Conservation (phyloP, 139 green algal species). For the Diplosphaera chodatii region DNA sequence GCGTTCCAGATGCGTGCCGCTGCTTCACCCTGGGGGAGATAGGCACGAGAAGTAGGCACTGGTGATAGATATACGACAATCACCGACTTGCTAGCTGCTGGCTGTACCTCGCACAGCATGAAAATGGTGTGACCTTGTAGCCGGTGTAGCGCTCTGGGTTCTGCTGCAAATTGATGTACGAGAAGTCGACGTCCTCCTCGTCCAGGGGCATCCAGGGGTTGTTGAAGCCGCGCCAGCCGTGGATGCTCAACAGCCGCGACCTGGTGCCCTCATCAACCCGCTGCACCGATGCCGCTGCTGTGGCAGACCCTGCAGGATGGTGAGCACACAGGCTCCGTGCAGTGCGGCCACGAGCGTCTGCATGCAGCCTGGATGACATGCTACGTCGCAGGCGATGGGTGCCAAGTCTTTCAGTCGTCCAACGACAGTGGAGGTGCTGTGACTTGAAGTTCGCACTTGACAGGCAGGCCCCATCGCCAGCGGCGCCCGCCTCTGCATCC, state of each 20-base stretch:
- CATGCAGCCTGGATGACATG: too few species aligned
- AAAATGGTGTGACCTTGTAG: conserved; percentile 67
- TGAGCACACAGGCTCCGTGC: too few species aligned
- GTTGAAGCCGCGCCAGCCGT: conserved; percentile 73
- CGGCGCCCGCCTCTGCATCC: conserved; percentile 32
- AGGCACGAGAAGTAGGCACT: too few species aligned
- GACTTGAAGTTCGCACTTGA: too few species aligned
- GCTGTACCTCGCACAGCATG: too few species aligned
- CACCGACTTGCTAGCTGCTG: too few species aligned
- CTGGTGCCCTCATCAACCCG: conserved; percentile 30
- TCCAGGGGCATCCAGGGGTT: conserved; percentile 91
- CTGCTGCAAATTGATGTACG: conserved; percentile 89
- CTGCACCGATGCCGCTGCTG: not conserved
- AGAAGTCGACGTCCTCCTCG: conserved; percentile 71
- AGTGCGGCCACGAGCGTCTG: too few species aligned
- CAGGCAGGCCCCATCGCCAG: conserved; percentile 1
- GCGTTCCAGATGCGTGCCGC: conserved; percentile 82
- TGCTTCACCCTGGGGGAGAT: conserved; percentile 70
- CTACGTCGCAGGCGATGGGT: too few species aligned
- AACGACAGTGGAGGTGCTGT: too few species aligned
- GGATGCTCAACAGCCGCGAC: conserved; percentile 34
- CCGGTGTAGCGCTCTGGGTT: conserved; percentile 96
- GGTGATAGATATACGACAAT: too few species aligned
- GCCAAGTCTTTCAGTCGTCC: too few species aligned
- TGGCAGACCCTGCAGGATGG: not conserved